phyloP scores from a whole-genome alignment of 192 early-diverging fungal genomes.

The Podila clonocystis region DNA sequence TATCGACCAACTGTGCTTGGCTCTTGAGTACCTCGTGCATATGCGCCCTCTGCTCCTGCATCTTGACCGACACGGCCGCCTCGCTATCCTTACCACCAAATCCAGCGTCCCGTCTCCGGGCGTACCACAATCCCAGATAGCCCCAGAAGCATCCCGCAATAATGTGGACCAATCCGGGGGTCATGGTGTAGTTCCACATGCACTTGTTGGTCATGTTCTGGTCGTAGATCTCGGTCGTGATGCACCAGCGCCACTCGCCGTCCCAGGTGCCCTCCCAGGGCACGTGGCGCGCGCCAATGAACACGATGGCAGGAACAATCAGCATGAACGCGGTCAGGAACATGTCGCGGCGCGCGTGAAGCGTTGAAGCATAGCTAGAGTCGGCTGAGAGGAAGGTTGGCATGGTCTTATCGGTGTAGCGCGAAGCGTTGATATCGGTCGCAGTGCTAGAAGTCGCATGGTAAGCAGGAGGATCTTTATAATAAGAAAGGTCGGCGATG shows the following conservation, averaged over 20 bases:
- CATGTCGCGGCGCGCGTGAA: slow-evolving; percentile 4
- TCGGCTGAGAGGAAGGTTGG: slow-evolving; percentile 7
- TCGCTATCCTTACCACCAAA: not conserved
- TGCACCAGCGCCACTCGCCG: slow-evolving; percentile 10
- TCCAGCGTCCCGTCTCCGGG: not conserved
- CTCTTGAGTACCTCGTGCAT: not conserved
- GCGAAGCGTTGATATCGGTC: not conserved
- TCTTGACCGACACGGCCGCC: not conserved
- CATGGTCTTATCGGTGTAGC: not conserved
- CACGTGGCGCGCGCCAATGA: not conserved
- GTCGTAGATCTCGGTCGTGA: slow-evolving; percentile 7
- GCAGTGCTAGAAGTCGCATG: not conserved
- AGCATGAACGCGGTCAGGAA: not conserved
- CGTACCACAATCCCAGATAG: not conserved
- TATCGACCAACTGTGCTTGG: not conserved
- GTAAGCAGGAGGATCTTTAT: no score
- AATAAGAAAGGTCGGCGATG: no score
- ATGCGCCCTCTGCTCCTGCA: not conserved
- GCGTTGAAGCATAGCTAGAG: slow-evolving; percentile 1
- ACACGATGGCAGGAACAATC: not conserved
- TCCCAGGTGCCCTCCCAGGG: slow-evolving; percentile 6
- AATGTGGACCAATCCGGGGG: slow-evolving; percentile 9
- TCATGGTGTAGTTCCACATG: slow-evolving; percentile 24
- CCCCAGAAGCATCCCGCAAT: not conserved
- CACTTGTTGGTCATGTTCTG: slow-evolving; percentile 28